phyloP scores from a whole-genome alignment of 1,284 basidiomycete genomes.

The Moniliella sp. region DNA sequence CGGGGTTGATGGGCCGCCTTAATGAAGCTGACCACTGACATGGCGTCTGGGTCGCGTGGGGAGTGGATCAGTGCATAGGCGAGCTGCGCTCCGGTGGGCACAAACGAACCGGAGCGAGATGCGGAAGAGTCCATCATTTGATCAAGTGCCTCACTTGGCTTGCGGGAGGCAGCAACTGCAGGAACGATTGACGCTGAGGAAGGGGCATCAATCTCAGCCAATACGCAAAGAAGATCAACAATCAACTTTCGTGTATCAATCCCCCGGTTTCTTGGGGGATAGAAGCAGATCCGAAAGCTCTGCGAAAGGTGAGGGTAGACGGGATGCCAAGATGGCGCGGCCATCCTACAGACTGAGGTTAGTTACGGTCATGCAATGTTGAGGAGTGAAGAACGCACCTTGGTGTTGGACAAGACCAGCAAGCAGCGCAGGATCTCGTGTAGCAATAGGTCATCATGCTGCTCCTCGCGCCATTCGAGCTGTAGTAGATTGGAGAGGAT shows the following conservation, averaged over 20 bases:
- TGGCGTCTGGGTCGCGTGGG: slow-evolving; percentile 7
- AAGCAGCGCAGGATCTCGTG: slow-evolving; percentile 79
- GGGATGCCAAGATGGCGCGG: slow-evolving; percentile 49
- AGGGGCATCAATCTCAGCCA: no score
- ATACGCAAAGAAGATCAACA: slow-evolving; percentile 51
- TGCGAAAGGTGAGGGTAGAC: slow-evolving; percentile 62
- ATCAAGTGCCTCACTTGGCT: no score
- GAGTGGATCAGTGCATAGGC: slow-evolving; percentile 19
- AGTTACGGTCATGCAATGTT: no score
- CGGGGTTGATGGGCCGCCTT: slow-evolving; percentile 57
- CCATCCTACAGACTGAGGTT: no score
- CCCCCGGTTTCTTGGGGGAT: slow-evolving; percentile 90
- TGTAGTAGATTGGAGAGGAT: no score
- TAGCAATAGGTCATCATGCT: slow-evolving; percentile 81
- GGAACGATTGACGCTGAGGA: no score
- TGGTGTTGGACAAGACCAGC: slow-evolving; percentile 78
- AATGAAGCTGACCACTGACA: slow-evolving; percentile 48
- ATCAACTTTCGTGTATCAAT: slow-evolving; percentile 76
- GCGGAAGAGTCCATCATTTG: no score
- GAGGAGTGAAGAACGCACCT: no score
- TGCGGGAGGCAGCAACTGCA: no score
- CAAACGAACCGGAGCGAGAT: no score
- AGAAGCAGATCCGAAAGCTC: slow-evolving; percentile 64
- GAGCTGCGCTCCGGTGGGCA: no score
- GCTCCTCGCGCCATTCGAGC: slow-evolving; percentile 97